phyloP scores from a whole-genome alignment of 169 alveolate genomes.

The Plasmodium sp. region DNA sequence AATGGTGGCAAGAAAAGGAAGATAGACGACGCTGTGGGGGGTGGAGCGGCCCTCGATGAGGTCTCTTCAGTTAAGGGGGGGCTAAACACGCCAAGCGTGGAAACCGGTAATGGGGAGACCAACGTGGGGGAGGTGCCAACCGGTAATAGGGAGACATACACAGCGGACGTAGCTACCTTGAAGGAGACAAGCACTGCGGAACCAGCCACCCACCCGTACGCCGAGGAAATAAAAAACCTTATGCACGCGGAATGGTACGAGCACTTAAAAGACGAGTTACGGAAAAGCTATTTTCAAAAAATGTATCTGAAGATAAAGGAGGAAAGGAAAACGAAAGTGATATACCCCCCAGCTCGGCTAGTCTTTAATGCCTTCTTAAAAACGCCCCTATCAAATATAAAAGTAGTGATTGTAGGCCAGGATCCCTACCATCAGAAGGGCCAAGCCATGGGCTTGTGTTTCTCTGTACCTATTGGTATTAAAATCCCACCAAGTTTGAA shows the following conservation, averaged over 20 bases:
- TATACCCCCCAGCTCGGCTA: conserved; percentile 89
- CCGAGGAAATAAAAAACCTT: conserved; percentile 60
- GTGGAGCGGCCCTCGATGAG: not conserved
- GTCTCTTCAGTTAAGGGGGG: not conserved
- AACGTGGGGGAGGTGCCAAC: not conserved
- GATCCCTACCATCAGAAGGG: conserved; percentile 98
- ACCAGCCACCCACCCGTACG: not conserved
- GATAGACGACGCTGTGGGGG: not conserved
- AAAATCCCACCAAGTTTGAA: conserved; percentile 97
- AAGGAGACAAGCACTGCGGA: not conserved
- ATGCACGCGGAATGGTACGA: conserved; percentile 83
- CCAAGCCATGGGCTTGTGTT: conserved; percentile 98
- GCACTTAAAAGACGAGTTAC: conserved; percentile 79
- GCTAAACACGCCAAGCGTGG: not conserved
- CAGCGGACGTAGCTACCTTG: not conserved
- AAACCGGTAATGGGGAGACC: not conserved
- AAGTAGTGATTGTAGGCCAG: conserved; percentile 98
- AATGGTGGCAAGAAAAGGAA: conserved; percentile 29
- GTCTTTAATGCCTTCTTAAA: conserved; percentile 89
- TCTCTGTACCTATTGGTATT: conserved; percentile 95
- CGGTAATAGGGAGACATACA: not conserved
- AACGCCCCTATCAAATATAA: conserved; percentile 87
- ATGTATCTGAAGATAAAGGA: conserved; percentile 85
- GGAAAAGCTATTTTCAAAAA: conserved; percentile 82
- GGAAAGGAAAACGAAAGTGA: conserved; percentile 78